Evolutionary conservation across 257 asterid species (phyloP), one percentile per base, ranked within the genome.

Genomic region (Dorcoceras hygrometricum): DNA sequence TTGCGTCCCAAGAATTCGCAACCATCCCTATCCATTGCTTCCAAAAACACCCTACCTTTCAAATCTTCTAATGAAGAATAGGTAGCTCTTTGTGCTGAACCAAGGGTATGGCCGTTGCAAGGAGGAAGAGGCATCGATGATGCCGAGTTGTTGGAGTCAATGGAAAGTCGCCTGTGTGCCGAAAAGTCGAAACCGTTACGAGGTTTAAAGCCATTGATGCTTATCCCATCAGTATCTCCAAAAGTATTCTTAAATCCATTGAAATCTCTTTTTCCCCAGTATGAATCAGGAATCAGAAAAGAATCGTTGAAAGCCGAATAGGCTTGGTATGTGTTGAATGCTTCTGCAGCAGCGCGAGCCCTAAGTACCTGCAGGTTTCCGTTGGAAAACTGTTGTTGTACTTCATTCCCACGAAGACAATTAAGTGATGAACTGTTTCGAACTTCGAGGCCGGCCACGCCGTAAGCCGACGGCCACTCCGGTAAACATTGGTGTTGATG

Each of bases 21-120:
- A 34, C 88, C 88, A 2, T 63, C 24, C 71, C 80, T 83, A 61
- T 74, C 74, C 78, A 77, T 80, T 50, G 81, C 78, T 55, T 70
- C 62, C 28, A 43, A 22, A 59, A 71, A 65, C 46, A 82, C 63
- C 19, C 69, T 25, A 11, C 74, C 80, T 7, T 62, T 67, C 62
- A 59, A 20, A 59, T 70, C 74, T 20, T 48, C 72, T 61, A 72
- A 27, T 16, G 74, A 70, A 12, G 65, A 3, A 25, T 7, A 31
- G 26, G 32, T 60, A 11, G 26, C 8, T n/a, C 9, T 23, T 14
- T n/a, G 50, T 9, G 9, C 2, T 8, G 63, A 58, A 5, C 9
- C 9, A 7, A 12, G 19, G 39, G 7, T 12, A 8, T 36, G 29
- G 29, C 65, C 6, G 14, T 60, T 9, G 48, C 23, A 2, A 8